Base-by-base conservation (phyloP, 805 yeast species). In the Yamadazyma phyllophila region DNA sequence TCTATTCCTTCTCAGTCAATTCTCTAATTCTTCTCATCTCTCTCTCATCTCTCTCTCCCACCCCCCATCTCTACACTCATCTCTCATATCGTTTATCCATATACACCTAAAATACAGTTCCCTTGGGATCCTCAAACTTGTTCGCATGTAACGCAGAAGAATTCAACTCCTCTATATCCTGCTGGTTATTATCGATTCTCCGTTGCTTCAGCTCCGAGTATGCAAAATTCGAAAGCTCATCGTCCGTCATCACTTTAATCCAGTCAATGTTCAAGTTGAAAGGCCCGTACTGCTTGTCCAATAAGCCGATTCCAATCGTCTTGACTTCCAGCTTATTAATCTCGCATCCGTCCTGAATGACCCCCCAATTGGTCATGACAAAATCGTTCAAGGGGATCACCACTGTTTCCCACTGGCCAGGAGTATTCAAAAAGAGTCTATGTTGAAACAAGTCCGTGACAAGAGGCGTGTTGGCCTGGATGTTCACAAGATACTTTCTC, bases 351-450 rank as follows among this genome's bases (percentile, higher is more conserved):
- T 71, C 75, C 57, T 71, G 76, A 42, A 72, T 72, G 3, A 69
- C 74, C n/a, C 96, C 96, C 74, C 86, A 81, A 61, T 86, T 87
- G 16, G 96, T 88, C 64, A 88, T 73, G 42, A 88, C 90, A 63
- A 88, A 87, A 58, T 85, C 90, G 52, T 81, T 77, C 41, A 88
- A 68, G 37, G 94, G 89, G 29, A 88, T 81, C 26, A 83, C 78
- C 11, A 88, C 89, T 1, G 89, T 84, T 60, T 88, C 94, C 96
- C 96, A 88, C 50, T 80, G 73, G 2, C 89, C 88, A 4, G 88
- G 88, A 34, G 71, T 77, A 53, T 80, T 78, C 52, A 85, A 66
- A 55, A 86, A 88, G 51, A 88, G 69, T 16, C 96, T 66, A 62
- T 88, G 96, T 64, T 88, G 96, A 64, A 81, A 88, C 51, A 88